A percentile compares a stretch with the other conserved stretches of the same genome.
Evolutionary conservation across 352 stramenopile species (phyloP).

Genomic region (Phytopythium mirpurense): DNA sequence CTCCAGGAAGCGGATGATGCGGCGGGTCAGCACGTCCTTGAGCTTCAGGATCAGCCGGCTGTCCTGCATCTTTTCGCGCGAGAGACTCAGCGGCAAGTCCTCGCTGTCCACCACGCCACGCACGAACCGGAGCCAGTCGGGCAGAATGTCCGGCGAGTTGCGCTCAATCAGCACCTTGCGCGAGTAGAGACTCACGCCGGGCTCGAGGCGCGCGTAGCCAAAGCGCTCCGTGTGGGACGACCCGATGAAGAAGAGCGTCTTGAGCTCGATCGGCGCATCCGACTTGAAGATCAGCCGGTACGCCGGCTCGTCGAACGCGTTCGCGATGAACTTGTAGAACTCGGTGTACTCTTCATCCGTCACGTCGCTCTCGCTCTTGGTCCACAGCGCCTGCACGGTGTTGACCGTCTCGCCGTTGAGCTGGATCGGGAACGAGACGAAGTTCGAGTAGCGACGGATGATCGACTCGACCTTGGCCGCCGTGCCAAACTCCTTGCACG

Average conservation of each 20-base stretch:
- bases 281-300: conserved; percentile 96
- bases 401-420: conserved; percentile 98
- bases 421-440: conserved; percentile 98
- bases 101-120: conserved; percentile 94
- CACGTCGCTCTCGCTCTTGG: conserved; percentile 93
- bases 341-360: conserved; percentile 96
- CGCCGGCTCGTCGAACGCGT: conserved; percentile 93
- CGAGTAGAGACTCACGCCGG: conserved; percentile 97
- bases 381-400: conserved; percentile 98
- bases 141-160: conserved; percentile 96
- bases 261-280: conserved; percentile 98
- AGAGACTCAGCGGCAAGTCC: conserved; percentile 98
- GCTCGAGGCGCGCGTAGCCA: conserved; percentile 92
- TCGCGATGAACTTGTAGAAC: conserved; percentile 97
- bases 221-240: conserved; percentile 97
- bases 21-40: conserved; percentile 92
- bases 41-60: conserved; percentile 95
- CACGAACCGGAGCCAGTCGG: conserved; percentile 96
- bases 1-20: conserved; percentile 88
- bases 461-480: conserved; percentile 93
- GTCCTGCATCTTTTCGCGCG: conserved; percentile 99
- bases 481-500: conserved; percentile 93
- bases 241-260: conserved; percentile 97
- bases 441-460: conserved; percentile 99
- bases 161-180: conserved; percentile 99